Percentiles rank a stretch among this genome's conserved stretches.
These are phyloP conservation scores for Sinapis alba DNA, from an alignment of 441 rosid genomes.

Conservation along the genomic window DNA sequence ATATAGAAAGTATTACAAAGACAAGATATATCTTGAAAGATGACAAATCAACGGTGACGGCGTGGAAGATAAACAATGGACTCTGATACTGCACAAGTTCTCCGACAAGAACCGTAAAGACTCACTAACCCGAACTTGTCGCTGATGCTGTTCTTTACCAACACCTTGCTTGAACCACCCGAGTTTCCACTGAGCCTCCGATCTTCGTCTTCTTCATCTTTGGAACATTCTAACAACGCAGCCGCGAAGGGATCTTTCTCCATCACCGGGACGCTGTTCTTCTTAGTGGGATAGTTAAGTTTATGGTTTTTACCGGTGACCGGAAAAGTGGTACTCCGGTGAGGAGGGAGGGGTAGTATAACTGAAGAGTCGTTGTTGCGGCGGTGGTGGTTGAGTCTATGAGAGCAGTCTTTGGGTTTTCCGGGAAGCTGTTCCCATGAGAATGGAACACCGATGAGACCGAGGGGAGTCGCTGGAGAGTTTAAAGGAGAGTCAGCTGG, in stretches of 20 bases:
- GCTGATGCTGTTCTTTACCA: constrained; percentile 50
- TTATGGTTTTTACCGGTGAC: constrained; percentile 32
- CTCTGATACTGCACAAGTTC: constrained; percentile 65
- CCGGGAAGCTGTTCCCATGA: constrained; percentile 94
- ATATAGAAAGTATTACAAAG: constrained; percentile 10
- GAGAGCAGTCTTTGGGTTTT: constrained; percentile 62
- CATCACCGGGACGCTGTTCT: constrained; percentile 20
- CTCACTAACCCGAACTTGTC: constrained; percentile 65
- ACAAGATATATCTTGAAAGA: background rate
- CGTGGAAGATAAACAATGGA: constrained; percentile 58
- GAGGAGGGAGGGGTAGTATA: constrained; percentile 78
- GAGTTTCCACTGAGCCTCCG: constrained; percentile 28
- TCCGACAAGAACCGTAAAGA: constrained; percentile 69
- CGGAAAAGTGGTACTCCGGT: constrained; percentile 36
- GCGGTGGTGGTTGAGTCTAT: constrained; percentile 20
- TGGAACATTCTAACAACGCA: constrained; percentile 79
- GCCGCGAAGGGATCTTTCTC: constrained; percentile 70
- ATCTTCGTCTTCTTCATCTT: constrained; percentile 37
- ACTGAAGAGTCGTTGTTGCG: constrained; percentile 44
- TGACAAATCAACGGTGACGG: constrained; percentile 34
- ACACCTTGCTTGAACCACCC: constrained; percentile 36
- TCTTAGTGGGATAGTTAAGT: constrained; percentile 14
- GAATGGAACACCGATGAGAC: constrained; percentile 73
- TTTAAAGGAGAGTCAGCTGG: constrained; percentile 45
- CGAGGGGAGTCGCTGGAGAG: constrained; percentile 59